Evolutionary conservation across 2,329 filamentous ascomycete species (phyloP), one percentile per base, ranked within the genome.

Genomic region (Trichophyton simii): DNA sequence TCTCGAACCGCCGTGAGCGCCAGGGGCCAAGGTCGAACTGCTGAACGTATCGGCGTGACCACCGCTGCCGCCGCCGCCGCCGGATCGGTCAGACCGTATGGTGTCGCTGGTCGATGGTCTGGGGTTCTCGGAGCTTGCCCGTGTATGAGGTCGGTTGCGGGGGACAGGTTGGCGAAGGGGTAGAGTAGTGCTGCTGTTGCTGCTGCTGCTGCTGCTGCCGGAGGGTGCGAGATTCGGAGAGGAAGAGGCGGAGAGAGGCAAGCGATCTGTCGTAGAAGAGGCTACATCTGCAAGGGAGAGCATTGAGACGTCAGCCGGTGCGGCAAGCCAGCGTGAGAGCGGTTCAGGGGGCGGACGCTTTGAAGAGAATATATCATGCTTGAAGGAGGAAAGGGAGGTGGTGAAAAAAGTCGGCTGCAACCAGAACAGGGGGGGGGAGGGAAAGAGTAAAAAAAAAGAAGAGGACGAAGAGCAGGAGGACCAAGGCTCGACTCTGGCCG

Each of bases 111-210:
- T 31, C n/a, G 80, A 62, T 79, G 82, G 64, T 80, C 81, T 62
- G 83, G 74, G 54, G 83, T 72, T 58, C 71, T 89, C 87, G 60
- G 87, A 89, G 73, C 85, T 88, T 61, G 86, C 83, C 66, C 86
- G 83, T 69, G 72, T 87, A 84, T 87, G 75, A 79, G 86, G 68
- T 83, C 57, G 84, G 81, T 66, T 83, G 78, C 60, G 77, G 60
- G 75, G 71, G 61, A 74, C 69, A 65, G 84, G 81, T 52, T 78
- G 70, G 61, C 77, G 79, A 41, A 80, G 75, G 68, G 87, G 83
- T 28, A 86, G 76, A 68, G 85, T 83, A 52, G 28, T 38, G 34
- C 34, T 34, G 31, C 8, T 38, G 34, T 8, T 38, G 34, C 9
- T 38, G 34, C 11, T 38, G 34, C 11, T 38, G 34, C 34, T 38